Conservation (phyloP, 2,329 filamentous ascomycete genomes). For the Claviceps sp. region DNA sequence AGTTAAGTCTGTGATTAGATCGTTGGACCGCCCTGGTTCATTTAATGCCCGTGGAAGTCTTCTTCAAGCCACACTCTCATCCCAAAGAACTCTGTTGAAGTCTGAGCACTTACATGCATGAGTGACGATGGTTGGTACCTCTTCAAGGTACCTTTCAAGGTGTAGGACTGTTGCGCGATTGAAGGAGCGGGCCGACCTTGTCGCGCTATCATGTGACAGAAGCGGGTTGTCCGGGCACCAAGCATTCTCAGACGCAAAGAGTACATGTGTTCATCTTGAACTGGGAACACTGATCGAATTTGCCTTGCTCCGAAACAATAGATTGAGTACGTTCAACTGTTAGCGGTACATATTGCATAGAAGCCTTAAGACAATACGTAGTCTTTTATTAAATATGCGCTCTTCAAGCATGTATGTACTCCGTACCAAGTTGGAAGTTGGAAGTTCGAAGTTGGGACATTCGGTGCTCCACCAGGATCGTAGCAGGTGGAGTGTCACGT, state of each 20-base stretch:
- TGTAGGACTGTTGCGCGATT: not conserved
- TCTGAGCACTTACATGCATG: not conserved
- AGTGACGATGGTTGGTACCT: not conserved
- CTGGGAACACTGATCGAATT: too few relatives aligned
- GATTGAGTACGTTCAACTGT: too few relatives aligned
- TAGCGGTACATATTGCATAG: too few relatives aligned
- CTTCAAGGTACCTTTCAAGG: not conserved
- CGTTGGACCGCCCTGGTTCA: not conserved
- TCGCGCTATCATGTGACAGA: slow-evolving; percentile 3
- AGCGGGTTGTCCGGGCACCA: too few relatives aligned
- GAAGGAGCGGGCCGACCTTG: not conserved
- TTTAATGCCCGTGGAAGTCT: not conserved
- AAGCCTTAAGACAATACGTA: too few relatives aligned
- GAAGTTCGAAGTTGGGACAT: too few relatives aligned
- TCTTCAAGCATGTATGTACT: too few relatives aligned
- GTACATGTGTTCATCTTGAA: too few relatives aligned
- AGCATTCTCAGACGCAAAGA: too few relatives aligned
- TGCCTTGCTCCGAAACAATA: too few relatives aligned
- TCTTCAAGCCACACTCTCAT: not conserved
- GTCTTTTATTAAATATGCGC: too few relatives aligned
- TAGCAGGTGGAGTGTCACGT: slow-evolving; percentile 19
- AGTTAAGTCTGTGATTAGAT: not conserved
- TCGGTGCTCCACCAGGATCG: not conserved
- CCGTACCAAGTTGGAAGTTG: too few relatives aligned
- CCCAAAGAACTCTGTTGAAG: not conserved